Conservation (phyloP, 257 asterid species). For the Solanum tarapatanum region DNA sequence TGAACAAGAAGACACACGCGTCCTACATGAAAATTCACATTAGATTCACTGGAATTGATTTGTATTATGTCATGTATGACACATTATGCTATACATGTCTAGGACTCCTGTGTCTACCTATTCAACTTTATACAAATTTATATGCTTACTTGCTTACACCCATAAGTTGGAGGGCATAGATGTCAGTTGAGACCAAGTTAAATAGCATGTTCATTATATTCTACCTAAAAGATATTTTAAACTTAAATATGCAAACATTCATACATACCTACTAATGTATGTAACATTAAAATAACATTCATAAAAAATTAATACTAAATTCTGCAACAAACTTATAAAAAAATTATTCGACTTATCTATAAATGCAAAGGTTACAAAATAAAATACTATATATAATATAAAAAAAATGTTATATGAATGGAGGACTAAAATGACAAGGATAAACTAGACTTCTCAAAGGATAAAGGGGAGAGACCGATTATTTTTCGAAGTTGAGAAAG, state of each 20-base stretch:
- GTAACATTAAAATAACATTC: not conserved
- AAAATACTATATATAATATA: too few relatives aligned
- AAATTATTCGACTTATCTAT: too few relatives aligned
- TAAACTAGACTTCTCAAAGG: not conserved
- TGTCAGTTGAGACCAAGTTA: too few relatives aligned
- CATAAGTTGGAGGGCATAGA: not conserved
- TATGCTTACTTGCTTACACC: not conserved
- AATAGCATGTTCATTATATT: not conserved
- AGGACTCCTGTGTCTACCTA: not conserved
- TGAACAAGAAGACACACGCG: too few relatives aligned
- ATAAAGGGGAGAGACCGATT: not conserved
- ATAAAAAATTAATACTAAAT: too few relatives aligned
- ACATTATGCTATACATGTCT: not conserved
- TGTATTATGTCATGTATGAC: not conserved
- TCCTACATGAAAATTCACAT: not conserved
- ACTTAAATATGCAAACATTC: not conserved
- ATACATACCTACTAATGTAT: not conserved
- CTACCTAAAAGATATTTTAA: not conserved
- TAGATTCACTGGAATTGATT: not conserved
- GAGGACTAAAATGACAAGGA: not conserved
- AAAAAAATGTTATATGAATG: not conserved
- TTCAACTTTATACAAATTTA: not conserved
- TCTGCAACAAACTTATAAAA: not conserved
- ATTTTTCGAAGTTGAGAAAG: too few relatives aligned
- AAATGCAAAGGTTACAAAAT: not conserved